Evolutionary conservation across 1,284 basidiomycete species (phyloP).

Genomic region (Rhodotorula sp.): DNA sequence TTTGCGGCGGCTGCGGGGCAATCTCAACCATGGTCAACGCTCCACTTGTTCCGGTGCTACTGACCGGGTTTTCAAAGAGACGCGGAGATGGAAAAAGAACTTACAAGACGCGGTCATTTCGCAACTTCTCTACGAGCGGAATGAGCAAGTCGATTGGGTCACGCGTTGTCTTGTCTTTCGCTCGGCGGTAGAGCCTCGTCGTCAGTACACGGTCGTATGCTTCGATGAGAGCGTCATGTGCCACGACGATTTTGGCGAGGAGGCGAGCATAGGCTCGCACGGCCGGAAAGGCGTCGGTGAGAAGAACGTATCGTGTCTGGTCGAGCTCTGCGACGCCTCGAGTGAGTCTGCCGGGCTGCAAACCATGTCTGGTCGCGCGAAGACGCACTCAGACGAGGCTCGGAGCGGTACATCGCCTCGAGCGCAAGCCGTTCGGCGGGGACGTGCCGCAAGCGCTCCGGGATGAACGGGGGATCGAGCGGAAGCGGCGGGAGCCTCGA

Average conservation of each 20-base stretch:
- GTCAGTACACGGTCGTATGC: background rate
- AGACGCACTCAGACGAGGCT: background rate
- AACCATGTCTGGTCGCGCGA: no score
- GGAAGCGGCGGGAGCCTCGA: background rate
- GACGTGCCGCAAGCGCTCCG: background rate
- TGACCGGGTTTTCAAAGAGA: background rate
- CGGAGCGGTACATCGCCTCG: background rate
- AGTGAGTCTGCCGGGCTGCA: background rate
- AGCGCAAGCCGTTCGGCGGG: background rate
- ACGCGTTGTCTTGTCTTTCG: background rate
- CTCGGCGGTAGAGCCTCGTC: background rate
- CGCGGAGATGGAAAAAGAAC: background rate
- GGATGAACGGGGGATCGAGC: no score
- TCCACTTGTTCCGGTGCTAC: background rate
- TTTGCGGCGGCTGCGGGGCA: background rate
- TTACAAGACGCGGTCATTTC: background rate
- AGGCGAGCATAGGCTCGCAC: background rate
- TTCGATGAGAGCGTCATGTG: background rate
- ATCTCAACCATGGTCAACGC: background rate
- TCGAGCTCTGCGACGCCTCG: background rate
- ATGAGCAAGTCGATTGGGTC: background rate
- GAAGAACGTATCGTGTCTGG: background rate
- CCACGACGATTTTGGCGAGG: background rate
- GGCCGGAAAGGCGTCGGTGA: background rate
- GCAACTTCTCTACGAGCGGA: background rate